Evolutionary conservation across 2,329 filamentous ascomycete genomes (phyloP), one percentile per base, ranked within the genome.

Genomic region (Orbilia ellipsospora): DNA sequence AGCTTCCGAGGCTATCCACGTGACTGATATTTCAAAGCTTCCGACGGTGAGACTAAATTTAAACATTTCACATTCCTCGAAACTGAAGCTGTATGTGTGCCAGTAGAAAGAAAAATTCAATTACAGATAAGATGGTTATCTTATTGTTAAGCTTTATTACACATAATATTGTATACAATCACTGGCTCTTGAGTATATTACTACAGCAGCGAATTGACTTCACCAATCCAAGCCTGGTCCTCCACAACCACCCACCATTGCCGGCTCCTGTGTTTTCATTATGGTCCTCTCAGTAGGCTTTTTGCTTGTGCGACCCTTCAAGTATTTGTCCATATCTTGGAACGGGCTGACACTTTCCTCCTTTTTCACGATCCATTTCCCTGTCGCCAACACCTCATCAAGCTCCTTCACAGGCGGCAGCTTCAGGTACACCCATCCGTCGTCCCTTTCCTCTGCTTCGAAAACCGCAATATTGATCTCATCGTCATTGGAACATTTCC

Each of bases 381-480:
- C 85, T 0, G 93, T 97, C 0, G 92, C 92, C 28, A 97, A 84
- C 67, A 92, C 87, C 0, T 86, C 86, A 81, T 97, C 93, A 52
- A 97, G 85, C 83, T 96, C 93, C 63, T 90, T 89, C 0, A 94
- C 86, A 0, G 92, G 90, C 18, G 93, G 93, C 28, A 97, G 84
- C 82, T 90, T 90, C 77, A 96, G 82, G 82, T 95, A 94, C 1
- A 97, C 86, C 86, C 88, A 88, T 0, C 91, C 92, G 81, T 95
- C 92, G 0, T 85, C 86, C 10, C 92, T 85, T 81, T 90, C 90
- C 82, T 96, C 91, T 3, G 88, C 89, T 0, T 87, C 87, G 82
- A 97, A 97, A 0, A 90, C 94, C 2, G 93, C 92, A 79, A 97
- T 94, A 78, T 90, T 93, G 77, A 95, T 86, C 18, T 85, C 85